Evolutionary conservation across 2,329 filamentous ascomycete genomes (phyloP).

Genomic region (Fusarium irregulare): DNA sequence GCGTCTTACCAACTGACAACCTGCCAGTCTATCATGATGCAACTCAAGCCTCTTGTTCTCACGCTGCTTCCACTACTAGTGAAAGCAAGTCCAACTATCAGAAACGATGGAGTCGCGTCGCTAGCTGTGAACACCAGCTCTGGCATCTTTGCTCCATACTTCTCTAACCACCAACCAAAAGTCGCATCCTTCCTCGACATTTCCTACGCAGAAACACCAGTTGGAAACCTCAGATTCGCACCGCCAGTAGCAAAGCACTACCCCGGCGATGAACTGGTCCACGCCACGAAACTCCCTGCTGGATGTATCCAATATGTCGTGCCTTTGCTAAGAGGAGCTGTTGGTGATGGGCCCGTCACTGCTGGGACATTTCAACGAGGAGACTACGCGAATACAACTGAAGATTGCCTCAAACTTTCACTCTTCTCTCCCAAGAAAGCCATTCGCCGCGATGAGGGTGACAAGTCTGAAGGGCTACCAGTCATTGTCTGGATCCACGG

Average conservation of each 20-base stretch:
- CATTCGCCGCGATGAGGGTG: fast-evolving
- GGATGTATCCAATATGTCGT: constrained; percentile 36
- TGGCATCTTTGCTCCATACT: constrained; percentile 26
- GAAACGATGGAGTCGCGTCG: neutral
- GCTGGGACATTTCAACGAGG: constrained; percentile 30
- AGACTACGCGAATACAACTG: constrained; percentile 33
- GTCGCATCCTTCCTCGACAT: constrained; percentile 36
- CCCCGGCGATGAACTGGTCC: neutral
- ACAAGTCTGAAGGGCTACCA: neutral
- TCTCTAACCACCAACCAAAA: neutral
- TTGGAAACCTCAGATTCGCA: constrained; percentile 21
- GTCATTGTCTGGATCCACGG: constrained; percentile 34
- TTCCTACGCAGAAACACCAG: constrained; percentile 28
- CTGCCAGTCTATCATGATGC: neutral
- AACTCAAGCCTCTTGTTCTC: neutral
- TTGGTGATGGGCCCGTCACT: constrained; percentile 1
- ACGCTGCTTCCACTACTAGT: neutral
- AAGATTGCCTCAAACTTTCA: constrained; percentile 33
- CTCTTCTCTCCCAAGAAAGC: constrained; percentile 16
- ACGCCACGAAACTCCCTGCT: constrained; percentile 3
- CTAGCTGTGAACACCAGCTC: constrained; percentile 29
- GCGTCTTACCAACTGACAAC: no score
- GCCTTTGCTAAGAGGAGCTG: constrained; percentile 6
- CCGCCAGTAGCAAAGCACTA: constrained; percentile 6
- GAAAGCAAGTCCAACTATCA: fast-evolving